A percentile compares a stretch with the other conserved stretches of the same genome.
These are phyloP conservation scores for Cytospora piceae DNA, from an alignment of 2,329 filamentous ascomycete species.

Conservation along the genomic window DNA sequence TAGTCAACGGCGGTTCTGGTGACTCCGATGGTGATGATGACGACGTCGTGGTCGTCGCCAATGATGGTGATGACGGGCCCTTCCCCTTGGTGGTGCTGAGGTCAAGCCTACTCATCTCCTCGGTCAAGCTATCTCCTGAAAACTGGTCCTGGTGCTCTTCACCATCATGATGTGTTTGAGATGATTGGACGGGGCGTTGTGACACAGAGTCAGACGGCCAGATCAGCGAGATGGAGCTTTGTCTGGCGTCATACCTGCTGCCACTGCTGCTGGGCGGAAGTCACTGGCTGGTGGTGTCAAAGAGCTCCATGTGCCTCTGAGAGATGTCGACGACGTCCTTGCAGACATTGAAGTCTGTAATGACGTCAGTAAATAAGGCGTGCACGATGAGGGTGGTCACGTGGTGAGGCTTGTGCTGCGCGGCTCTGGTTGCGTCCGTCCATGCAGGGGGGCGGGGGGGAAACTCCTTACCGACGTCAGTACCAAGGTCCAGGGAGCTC, in stretches of 20 bases:
- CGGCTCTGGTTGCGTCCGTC: not conserved
- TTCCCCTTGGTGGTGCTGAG: conserved; percentile 6
- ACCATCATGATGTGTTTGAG: not conserved
- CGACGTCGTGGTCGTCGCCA: not conserved
- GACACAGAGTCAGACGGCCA: conserved; percentile 26
- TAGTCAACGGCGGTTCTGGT: not conserved
- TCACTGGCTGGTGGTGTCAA: conserved; percentile 52
- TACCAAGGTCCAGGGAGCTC: conserved; percentile 70
- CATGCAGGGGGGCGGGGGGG: not conserved
- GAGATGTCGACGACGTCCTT: conserved; percentile 84
- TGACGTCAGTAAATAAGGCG: conserved; percentile 16
- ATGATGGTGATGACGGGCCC: not conserved
- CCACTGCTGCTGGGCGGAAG: conserved; percentile 16
- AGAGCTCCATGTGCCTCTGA: conserved; percentile 79
- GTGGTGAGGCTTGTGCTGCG: conserved; percentile 2
- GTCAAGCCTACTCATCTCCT: conserved; percentile 21
- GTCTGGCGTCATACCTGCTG: not conserved
- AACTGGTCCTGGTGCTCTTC: not conserved
- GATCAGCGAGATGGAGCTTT: conserved; percentile 10
- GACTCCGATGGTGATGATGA: not conserved
- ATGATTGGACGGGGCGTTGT: conserved; percentile 1
- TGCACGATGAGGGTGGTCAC: not conserved
- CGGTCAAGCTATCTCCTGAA: conserved; percentile 1
- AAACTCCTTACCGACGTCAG: conserved; percentile 62
- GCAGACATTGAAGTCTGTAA: conserved; percentile 72